Evolutionary conservation across 1,284 basidiomycete genomes (phyloP), one percentile per base, ranked within the genome.

Genomic region (Heterobasidion occidentale): DNA sequence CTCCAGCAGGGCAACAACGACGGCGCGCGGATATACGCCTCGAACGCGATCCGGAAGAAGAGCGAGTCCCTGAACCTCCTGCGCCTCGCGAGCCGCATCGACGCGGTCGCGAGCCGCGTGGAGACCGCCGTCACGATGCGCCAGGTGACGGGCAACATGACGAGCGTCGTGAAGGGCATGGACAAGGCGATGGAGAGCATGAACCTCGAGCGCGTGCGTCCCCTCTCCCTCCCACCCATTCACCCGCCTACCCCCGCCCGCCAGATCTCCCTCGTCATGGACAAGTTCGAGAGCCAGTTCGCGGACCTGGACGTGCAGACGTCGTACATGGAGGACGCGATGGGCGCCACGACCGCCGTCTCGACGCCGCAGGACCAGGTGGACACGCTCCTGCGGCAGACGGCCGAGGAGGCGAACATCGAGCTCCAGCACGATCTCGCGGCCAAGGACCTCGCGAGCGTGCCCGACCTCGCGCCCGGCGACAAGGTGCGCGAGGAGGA

Each of bases 111-210:
- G 1, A 95, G 92, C 65, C 77, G 97, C 27, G 96, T 99, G 0
- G 96, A 99, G 75, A 99, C 97, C n/a, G 97, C 97, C 0, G 95
- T 99, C 46, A 98, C 96, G 55, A 98, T 99, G 94, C 84, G 94
- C 53, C 84, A 90, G 70, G 86, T 94, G 38, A 96, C 96, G 20
- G 93, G 93, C 11, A 94, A 88, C 70, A 98, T 99, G 96, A 89
- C 93, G 9, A 88, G 86, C 33, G 97, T 99, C 7, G 97, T 99
- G 54, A 89, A 87, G 68, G 95, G 95, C 19, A 98, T 99, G 95
- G 97, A 99, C 71, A 92, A 90, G 68, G 97, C 97, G 5, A 98
- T 99, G 97, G 92, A 98, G 68, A 92, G 81, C 72, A 99, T 99
- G 97, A 98, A 99, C 74, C 81, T 99, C 53, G 97, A 99, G 67